Evolutionary conservation across 2,329 filamentous ascomycete genomes (phyloP).

Genomic region (Sporothrix brunneoviolacea): DNA sequence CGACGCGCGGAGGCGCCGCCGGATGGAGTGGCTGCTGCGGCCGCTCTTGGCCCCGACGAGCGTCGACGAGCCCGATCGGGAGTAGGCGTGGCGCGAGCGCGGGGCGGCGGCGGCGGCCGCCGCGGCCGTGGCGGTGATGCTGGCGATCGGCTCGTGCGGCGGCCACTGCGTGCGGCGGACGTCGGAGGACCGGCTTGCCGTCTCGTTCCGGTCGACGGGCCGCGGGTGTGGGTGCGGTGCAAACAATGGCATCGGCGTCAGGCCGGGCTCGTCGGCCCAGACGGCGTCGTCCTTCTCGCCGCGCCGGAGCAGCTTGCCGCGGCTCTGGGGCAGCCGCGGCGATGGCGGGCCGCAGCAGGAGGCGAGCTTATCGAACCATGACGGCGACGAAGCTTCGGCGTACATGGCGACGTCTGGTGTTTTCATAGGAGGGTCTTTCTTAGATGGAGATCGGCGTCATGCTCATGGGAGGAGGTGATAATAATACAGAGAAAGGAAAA

Average conservation of each 20-base stretch:
- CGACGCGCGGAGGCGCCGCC: conserved; percentile 35
- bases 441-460: not conserved
- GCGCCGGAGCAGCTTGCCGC: not conserved
- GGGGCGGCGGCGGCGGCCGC: not conserved
- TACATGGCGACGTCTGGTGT: conserved; percentile 26
- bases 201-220: not conserved
- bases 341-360: conserved; percentile 37
- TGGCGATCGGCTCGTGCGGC: not conserved
- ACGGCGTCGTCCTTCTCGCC: conserved; percentile 25
- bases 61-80: conserved; percentile 27
- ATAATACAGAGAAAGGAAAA: not conserved
- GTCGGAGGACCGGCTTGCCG: not conserved
- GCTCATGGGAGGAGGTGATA: not conserved
- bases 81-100: conserved; percentile 5
- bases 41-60: not conserved
- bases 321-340: not conserved
- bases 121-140: not conserved
- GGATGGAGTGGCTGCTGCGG: conserved; percentile 37
- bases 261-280: conserved; percentile 27
- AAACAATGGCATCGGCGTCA: conserved; percentile 25
- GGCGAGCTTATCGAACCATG: conserved; percentile 41
- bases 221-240: not conserved
- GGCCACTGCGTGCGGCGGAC: not conserved
- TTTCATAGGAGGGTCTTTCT: not conserved
- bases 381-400: conserved; percentile 34